Base-by-base conservation (phyloP, 1,284 basidiomycete genomes). In the Rhizoctonia solani region DNA sequence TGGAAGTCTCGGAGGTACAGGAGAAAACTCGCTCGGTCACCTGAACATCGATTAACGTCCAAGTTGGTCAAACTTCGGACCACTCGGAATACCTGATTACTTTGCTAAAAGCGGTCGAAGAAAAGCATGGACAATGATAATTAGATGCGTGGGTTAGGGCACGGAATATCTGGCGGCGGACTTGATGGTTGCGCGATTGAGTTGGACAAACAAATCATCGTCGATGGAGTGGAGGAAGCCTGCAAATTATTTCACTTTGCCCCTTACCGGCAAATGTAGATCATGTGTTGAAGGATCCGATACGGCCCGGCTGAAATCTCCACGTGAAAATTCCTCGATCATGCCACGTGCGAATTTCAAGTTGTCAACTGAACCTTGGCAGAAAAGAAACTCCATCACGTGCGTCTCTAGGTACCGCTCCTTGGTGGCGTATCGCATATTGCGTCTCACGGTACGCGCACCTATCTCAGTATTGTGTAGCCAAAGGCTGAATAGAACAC, bases 101-200 rank as follows among this genome's bases (percentile, higher is more conserved):
- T n/a, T n/a, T 30, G 29, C 4, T 25, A 42, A 49, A 59, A 59
- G 21, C 56, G 30, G 25, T 37, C 25, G 23, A 16, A 59, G 49
- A 59, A 49, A 37, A 32, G 2, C 32, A 44, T 41, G 54, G 13
- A 16, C 41, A 25, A n/a, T n/a, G n/a, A 37, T 11, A 56, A 29
- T 19, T 19, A 25, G 56, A 59, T 59, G 56, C 56, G 56, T 47
- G 56, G 56, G 56, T 59, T 59, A 59, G 56, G 56, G 56, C 41
- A 49, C 56, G n/a, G 49, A 1, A 21, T 42, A 41, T 4, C 29
- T 6, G 19, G 32, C 41, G 56, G 56, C 56, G 56, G 56, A 59
- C 56, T 34, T 59, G 42, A 59, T 46, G 49, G 49, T 25, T 29
- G 25, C 27, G 27, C 49, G 49, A 52, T 52, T 52, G 49, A 6